phyloP scores from a whole-genome alignment of 2,329 filamentous ascomycete genomes.

The Paraconiothyrium brasiliense region DNA sequence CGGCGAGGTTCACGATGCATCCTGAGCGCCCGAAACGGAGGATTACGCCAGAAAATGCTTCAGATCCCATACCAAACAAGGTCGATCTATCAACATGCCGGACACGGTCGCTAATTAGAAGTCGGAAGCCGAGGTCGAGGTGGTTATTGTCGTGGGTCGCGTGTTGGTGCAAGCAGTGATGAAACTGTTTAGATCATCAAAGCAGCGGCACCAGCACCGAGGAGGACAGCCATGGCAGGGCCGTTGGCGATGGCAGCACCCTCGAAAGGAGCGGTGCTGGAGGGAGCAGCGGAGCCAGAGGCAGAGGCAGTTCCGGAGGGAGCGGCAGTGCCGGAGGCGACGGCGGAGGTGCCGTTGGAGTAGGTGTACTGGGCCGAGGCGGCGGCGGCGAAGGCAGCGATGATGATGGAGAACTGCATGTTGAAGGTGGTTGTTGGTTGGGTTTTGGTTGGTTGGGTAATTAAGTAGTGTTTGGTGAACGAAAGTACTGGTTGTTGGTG shows the following conservation, averaged over 20 bases:
- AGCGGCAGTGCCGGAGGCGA: conserved; percentile 34
- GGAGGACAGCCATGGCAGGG: conserved; percentile 38
- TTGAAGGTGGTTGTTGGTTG: conserved; percentile 22
- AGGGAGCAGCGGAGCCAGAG: conserved; percentile 14
- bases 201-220: conserved; percentile 44
- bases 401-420: conserved; percentile 44
- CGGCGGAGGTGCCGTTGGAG: conserved; percentile 30
- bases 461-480: conserved; percentile 12
- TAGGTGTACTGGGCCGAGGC: conserved; percentile 35
- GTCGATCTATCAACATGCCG: conserved; percentile 15
- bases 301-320: conserved; percentile 18
- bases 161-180: conserved; percentile 12
- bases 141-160: conserved; percentile 2
- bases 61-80: conserved; percentile 14
- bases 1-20: conserved; percentile 14
- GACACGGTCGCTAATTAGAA: conserved; percentile 18
- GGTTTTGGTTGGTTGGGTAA: conserved; percentile 15
- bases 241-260: conserved; percentile 34
- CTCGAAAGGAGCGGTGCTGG: conserved; percentile 33
- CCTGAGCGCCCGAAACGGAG: conserved; percentile 12
- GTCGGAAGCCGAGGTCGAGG: conserved; percentile 13
- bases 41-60: conserved; percentile 19
- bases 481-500: conserved; percentile 11
- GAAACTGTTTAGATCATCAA: conserved; percentile 24
- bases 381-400: conserved; percentile 39